Conservation (phyloP, 192 early-diverging fungal genomes). For the Backusella morwellensis region DNA sequence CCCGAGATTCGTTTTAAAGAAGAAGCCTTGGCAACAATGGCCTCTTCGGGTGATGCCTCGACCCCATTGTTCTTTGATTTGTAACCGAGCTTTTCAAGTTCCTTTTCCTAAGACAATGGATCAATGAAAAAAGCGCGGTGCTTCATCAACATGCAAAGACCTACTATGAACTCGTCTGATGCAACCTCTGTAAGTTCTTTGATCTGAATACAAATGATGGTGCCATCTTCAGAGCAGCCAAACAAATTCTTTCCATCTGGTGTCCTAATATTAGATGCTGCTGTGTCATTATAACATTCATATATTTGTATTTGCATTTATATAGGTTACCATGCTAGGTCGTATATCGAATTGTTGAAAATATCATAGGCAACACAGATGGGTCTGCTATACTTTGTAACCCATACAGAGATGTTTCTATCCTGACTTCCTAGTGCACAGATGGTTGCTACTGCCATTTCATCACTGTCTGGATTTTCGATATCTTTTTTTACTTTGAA, state of each 20-base stretch:
- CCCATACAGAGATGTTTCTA: slow-evolving; percentile 84
- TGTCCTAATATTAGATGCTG: slow-evolving; percentile 45
- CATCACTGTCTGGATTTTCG: slow-evolving; percentile 24
- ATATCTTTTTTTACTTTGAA: slow-evolving; percentile 46
- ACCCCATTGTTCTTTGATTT: slow-evolving; percentile 36
- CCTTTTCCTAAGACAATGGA: slow-evolving; percentile 28
- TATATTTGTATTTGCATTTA: not conserved
- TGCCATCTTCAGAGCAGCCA: slow-evolving; percentile 92
- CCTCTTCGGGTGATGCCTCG: slow-evolving; percentile 62
- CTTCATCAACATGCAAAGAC: not conserved
- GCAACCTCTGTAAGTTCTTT: slow-evolving; percentile 63
- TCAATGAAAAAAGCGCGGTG: not conserved
- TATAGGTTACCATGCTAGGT: slow-evolving; percentile 75
- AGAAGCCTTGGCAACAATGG: slow-evolving; percentile 26
- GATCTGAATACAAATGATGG: slow-evolving; percentile 75
- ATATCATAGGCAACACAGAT: slow-evolving; percentile 68
- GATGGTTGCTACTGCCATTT: slow-evolving; percentile 50
- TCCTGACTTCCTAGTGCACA: slow-evolving; percentile 93
- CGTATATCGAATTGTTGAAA: slow-evolving; percentile 83
- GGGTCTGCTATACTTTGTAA: slow-evolving; percentile 69
- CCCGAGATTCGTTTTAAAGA: slow-evolving; percentile 21
- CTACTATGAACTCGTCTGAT: slow-evolving; percentile 64
- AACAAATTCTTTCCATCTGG: slow-evolving; percentile 72
- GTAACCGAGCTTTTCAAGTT: slow-evolving; percentile 50
- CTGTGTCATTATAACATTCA: too few relatives aligned